Conservation (phyloP, 805 yeast species). For the Metschnikowia shivogae region DNA sequence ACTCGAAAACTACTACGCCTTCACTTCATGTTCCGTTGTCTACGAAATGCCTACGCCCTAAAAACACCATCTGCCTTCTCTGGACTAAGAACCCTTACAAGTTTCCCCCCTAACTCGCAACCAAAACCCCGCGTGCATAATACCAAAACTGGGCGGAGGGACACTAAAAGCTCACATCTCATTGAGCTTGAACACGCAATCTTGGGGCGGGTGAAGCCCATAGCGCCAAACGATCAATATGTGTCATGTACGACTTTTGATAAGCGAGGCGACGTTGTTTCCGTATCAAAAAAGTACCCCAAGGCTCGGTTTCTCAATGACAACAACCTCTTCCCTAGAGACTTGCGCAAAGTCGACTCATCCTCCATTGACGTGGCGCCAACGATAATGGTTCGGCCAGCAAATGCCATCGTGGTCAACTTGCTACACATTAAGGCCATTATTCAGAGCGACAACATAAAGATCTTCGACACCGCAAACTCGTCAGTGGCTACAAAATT, state of each 20-base stretch:
- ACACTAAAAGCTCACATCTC: neutral
- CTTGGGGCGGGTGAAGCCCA: slow-evolving; percentile 31
- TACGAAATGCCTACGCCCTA: too few species aligned
- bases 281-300: slow-evolving; percentile 69
- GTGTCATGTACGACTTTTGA: slow-evolving; percentile 85
- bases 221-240: slow-evolving; percentile 45
- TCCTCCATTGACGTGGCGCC: slow-evolving; percentile 81
- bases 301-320: slow-evolving; percentile 65
- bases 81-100: neutral
- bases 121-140: neutral
- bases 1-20: too few species aligned
- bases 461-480: slow-evolving; percentile 75
- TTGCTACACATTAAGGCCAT: slow-evolving; percentile 85
- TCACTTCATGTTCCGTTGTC: too few species aligned
- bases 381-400: slow-evolving; percentile 71
- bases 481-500: slow-evolving; percentile 65
- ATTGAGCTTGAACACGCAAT: slow-evolving; percentile 5
- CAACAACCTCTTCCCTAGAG: slow-evolving; percentile 79
- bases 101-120: neutral
- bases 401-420: slow-evolving; percentile 73
- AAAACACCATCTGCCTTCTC: too few species aligned
- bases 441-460: slow-evolving; percentile 72
- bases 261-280: slow-evolving; percentile 58
- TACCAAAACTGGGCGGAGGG: neutral
- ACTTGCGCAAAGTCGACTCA: slow-evolving; percentile 77